Conservation (phyloP, 306 rosid genomes). For the Trichosanthes cucumerina region DNA sequence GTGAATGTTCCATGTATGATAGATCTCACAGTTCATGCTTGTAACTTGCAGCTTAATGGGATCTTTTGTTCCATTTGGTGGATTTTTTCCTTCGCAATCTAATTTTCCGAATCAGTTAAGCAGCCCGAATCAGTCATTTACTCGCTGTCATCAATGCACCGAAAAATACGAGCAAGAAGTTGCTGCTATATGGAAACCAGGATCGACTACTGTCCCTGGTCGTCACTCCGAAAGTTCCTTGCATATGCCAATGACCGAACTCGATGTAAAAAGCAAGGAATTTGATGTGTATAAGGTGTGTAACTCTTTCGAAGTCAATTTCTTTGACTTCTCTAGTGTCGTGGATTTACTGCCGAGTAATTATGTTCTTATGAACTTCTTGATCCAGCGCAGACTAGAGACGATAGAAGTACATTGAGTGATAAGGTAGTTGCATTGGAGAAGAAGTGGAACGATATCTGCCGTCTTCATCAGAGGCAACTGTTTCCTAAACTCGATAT, state of each 20-base stretch:
- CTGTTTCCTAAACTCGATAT: conserved; percentile 31
- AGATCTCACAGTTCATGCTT: conserved; percentile 47
- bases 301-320: conserved; percentile 18
- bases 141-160: conserved; percentile 53
- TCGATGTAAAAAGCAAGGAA: conserved; percentile 34
- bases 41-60: conserved; percentile 77
- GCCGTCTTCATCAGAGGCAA: conserved; percentile 45
- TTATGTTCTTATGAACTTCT: conserved; percentile 27
- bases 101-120: conserved; percentile 34
- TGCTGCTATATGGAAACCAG: conserved; percentile 46
- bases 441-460: conserved; percentile 66
- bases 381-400: conserved; percentile 70
- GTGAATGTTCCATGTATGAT: conserved; percentile 34
- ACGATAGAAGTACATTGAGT: conserved; percentile 34
- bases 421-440: conserved; percentile 38
- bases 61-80: conserved; percentile 92
- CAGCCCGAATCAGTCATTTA: conserved; percentile 25
- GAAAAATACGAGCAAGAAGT: conserved; percentile 75
- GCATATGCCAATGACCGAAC: conserved; percentile 41
- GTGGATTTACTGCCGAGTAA: neutral
- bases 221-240: conserved; percentile 28
- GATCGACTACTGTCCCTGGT: conserved; percentile 23
- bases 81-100: conserved; percentile 63
- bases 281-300: conserved; percentile 65
- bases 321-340: neutral